Evolutionary conservation across 2,329 filamentous ascomycete species (phyloP).

Genomic region (Colletotrichum spaethianum): DNA sequence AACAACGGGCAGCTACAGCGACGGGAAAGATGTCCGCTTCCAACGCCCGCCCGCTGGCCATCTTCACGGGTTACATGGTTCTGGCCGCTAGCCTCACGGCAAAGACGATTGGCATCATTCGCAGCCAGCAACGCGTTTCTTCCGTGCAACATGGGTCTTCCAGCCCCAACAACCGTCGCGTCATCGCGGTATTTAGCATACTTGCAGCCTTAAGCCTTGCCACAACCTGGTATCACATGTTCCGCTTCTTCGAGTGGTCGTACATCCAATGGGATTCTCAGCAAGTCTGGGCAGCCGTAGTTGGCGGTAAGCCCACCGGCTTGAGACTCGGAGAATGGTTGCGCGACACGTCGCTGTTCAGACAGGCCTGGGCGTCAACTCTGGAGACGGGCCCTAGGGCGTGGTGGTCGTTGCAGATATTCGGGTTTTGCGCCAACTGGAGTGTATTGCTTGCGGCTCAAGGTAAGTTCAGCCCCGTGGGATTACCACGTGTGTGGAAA

Average conservation of each 20-base stretch:
- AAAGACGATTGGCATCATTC: conserved; percentile 41
- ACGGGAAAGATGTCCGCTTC: conserved; percentile 20
- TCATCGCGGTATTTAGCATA: conserved; percentile 41
- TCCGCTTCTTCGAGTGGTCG: conserved; percentile 46
- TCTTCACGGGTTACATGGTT: conserved; percentile 44
- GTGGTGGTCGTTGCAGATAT: conserved; percentile 49
- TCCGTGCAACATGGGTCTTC: neutral
- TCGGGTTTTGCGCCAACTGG: conserved; percentile 47
- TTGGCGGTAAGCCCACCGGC: neutral
- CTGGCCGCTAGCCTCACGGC: conserved; percentile 41
- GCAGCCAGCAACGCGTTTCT: conserved; percentile 1
- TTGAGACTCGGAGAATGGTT: conserved; percentile 46
- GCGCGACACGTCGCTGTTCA: conserved; percentile 46
- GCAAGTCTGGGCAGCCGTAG: neutral
- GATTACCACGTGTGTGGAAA: neutral
- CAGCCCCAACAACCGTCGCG: neutral
- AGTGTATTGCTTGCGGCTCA: conserved; percentile 47
- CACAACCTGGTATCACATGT: conserved; percentile 48
- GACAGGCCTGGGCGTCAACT: conserved; percentile 47
- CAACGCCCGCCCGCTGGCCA: conserved; percentile 43
- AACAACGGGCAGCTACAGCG: neutral
- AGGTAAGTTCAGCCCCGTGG: conserved; percentile 33
- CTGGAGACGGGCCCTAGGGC: conserved; percentile 43
- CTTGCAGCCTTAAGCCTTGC: conserved; percentile 46
- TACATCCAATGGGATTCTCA: conserved; percentile 38